Evolutionary conservation across 2,329 filamentous ascomycete genomes (phyloP).

Genomic region (Clonostachys byssicola): DNA sequence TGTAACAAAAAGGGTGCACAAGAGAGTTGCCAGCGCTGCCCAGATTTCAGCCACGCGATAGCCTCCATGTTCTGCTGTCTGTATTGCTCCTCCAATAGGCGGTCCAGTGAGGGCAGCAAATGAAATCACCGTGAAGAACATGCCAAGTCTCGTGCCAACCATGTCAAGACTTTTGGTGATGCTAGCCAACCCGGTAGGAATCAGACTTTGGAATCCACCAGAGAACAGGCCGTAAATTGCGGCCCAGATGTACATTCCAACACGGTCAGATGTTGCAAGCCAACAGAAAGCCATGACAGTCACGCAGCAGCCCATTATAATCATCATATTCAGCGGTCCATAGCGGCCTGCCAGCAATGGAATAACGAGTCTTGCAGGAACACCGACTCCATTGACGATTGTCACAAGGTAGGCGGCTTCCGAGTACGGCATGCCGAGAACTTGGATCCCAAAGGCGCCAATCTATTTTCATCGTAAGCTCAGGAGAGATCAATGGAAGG

Average conservation of each 20-base stretch:
- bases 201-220: slow-evolving; percentile 31
- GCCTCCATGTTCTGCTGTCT: too few relatives aligned
- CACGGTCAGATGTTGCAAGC: slow-evolving; percentile 23
- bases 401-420: slow-evolving; percentile 27
- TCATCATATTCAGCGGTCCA: slow-evolving; percentile 24
- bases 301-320: slow-evolving; percentile 13
- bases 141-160: slow-evolving; percentile 31
- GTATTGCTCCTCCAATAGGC: slow-evolving; percentile 25
- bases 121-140: slow-evolving; percentile 31
- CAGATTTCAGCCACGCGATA: too few relatives aligned
- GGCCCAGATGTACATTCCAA: slow-evolving; percentile 29
- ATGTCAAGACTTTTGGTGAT: slow-evolving; percentile 30
- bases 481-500: slow-evolving; percentile 4
- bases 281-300: slow-evolving; percentile 26
- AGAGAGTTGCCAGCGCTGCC: too few relatives aligned
- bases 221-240: slow-evolving; percentile 16
- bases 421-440: neutral
- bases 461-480: slow-evolving; percentile 19
- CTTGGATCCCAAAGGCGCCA: slow-evolving; percentile 25
- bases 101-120: slow-evolving; percentile 30
- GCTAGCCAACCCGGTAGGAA: slow-evolving; percentile 29
- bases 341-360: slow-evolving; percentile 27
- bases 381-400: slow-evolving; percentile 31
- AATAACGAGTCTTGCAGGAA: slow-evolving; percentile 13
- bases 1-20: too few relatives aligned